These are phyloP conservation scores for Ophiosphaerella narmari DNA, from an alignment of 2,329 filamentous ascomycete genomes.

Conservation along the genomic window DNA sequence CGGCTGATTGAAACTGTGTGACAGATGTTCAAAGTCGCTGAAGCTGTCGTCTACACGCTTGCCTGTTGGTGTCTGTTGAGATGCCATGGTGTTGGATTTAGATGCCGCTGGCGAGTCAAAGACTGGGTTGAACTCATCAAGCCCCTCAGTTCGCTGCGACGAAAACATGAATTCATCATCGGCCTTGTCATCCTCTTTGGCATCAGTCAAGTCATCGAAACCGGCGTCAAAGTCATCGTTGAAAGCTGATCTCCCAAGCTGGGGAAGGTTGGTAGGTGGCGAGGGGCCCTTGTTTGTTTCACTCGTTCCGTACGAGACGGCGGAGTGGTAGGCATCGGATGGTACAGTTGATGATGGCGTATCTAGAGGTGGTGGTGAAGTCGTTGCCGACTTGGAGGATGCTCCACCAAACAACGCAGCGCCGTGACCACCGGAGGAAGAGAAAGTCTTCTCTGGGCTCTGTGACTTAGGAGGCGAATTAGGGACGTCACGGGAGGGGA, in stretches of 20 bases:
- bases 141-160: slow-evolving; percentile 61
- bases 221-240: slow-evolving; percentile 77
- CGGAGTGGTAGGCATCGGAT: slow-evolving; percentile 50
- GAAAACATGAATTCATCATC: slow-evolving; percentile 83
- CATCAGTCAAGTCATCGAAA: slow-evolving; percentile 82
- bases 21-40: slow-evolving; percentile 54
- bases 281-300: slow-evolving; percentile 41
- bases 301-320: slow-evolving; percentile 43
- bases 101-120: slow-evolving; percentile 70
- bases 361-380: slow-evolving; percentile 45
- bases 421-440: slow-evolving; percentile 44
- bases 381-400: slow-evolving; percentile 41
- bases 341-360: slow-evolving; percentile 48
- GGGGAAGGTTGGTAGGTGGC: slow-evolving; percentile 35
- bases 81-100: slow-evolving; percentile 54
- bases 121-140: slow-evolving; percentile 80
- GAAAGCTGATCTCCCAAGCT: slow-evolving; percentile 60
- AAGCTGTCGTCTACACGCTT: slow-evolving; percentile 53
- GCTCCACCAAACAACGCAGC: slow-evolving; percentile 47
- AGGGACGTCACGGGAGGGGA: slow-evolving; percentile 61
- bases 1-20: slow-evolving; percentile 47
- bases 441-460: slow-evolving; percentile 46
- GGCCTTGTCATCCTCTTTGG: slow-evolving; percentile 72
- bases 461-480: slow-evolving; percentile 45
- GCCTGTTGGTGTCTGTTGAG: slow-evolving; percentile 48